Percentiles rank a stretch among this genome's conserved stretches.
Conservation (phyloP, 2,329 filamentous ascomycete genomes). For the Parafenestella ontariensis region DNA sequence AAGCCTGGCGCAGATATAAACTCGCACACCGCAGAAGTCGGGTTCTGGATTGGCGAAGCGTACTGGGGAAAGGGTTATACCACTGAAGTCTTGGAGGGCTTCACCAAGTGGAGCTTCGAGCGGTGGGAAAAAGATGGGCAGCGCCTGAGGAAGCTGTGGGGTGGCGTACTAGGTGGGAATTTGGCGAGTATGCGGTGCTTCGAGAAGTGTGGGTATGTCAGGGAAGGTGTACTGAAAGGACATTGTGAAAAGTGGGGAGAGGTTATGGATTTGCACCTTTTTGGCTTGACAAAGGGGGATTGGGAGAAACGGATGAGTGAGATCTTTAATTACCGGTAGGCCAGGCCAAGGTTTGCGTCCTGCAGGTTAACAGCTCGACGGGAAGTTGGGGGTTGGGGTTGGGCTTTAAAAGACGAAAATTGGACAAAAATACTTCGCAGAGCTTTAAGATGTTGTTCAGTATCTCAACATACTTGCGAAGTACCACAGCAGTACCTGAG, state of each 20-base stretch:
- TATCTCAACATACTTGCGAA: too few species aligned
- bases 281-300: conserved; percentile 44
- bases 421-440: too few species aligned
- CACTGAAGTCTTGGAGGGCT: conserved; percentile 41
- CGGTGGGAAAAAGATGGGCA: conserved; percentile 29
- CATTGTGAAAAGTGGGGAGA: conserved; percentile 46
- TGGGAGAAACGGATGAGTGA: conserved; percentile 27
- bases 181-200: conserved; percentile 45
- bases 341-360: too few species aligned
- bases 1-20: conserved; percentile 45
- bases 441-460: too few species aligned
- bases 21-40: conserved; percentile 49
- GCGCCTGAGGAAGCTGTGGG: conserved; percentile 40
- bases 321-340: background rate
- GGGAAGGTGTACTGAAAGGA: conserved; percentile 47
- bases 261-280: conserved; percentile 41
- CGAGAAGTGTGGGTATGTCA: conserved; percentile 47
- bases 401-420: too few species aligned
- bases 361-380: too few species aligned
- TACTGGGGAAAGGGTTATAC: conserved; percentile 47
- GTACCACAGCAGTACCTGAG: too few species aligned
- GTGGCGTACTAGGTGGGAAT: conserved; percentile 41
- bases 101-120: conserved; percentile 46
- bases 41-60: conserved; percentile 52
- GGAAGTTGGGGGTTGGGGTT: too few species aligned